Evolutionary conservation across 164 flowering plant genomes (phyloP), one percentile per base, ranked within the genome.

Genomic region (Chimonanthus praecox): DNA sequence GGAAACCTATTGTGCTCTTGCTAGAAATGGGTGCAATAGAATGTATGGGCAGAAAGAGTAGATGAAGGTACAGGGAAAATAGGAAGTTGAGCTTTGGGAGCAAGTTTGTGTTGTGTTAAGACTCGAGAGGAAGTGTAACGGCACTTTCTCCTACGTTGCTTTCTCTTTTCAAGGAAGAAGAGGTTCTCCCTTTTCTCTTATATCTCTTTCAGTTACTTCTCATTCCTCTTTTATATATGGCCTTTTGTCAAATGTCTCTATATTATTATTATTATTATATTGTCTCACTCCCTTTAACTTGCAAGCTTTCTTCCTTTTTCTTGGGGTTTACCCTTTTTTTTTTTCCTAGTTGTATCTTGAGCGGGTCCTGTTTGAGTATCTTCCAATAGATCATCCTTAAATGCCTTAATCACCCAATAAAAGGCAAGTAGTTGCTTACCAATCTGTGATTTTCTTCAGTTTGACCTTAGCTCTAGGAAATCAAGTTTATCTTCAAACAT

Each of bases 51-150:
- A 49, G 51, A 33, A 2, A 4, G 48, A 7, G 71, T 4, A 74
- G 47, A 5, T 67, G 48, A 71, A 13, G 67, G 15, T 74, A 71
- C 47, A 49, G 45, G n/a, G 6, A n/a, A n/a, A 64, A 15, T 7
- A 60, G 67, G 64, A 47, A 46, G 67, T 20, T 78, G 81, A 76
- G 63, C 86, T 84, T 86, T 4, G 80, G 71, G 85, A 11, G 77
- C 88, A 84, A 87, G 87, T 81, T 81, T 80, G 54, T 68, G 77
- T 54, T 81, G 81, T 79, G 82, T 76, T 49, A n/a, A 54, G 58
- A 15, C 72, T 77, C 60, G 63, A 58, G 77, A 70, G 71, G 79
- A 82, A 77, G 79, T 77, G 77, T 71, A 76, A 80, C 77, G 78
- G 75, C 69, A 76, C 67, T 58, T 71, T 62, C 65, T 58, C 47